These are phyloP conservation scores for Trypanosoma boissoni DNA, from an alignment of 208 protist species.

Conservation along the genomic window DNA sequence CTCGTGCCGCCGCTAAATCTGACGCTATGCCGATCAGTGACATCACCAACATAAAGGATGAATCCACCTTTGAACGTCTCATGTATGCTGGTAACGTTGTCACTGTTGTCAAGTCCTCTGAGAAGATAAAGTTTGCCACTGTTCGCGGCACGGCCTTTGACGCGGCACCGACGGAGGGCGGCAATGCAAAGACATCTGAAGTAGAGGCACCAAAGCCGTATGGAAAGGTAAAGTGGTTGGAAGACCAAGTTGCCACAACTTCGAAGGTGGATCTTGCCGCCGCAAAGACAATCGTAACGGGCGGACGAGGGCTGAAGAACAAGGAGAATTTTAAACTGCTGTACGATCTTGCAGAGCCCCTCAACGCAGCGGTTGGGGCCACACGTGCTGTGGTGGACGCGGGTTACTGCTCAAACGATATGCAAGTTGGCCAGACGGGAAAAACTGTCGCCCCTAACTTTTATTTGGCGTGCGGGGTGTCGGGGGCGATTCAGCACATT, in stretches of 20 bases:
- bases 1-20: conserved; percentile 89
- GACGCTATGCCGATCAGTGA: conserved; percentile 93
- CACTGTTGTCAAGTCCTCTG: conserved; percentile 88
- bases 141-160: conserved; percentile 92
- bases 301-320: conserved; percentile 96
- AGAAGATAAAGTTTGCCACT: conserved; percentile 94
- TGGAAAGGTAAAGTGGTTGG: conserved; percentile 53
- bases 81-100: conserved; percentile 99
- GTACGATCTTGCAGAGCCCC: conserved; percentile 92
- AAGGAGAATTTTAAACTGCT: conserved; percentile 98
- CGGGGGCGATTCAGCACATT: conserved; percentile 95
- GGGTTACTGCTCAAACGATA: conserved; percentile 90
- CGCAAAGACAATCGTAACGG: conserved; percentile 92
- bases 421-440: conserved; percentile 98
- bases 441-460: conserved; percentile 98
- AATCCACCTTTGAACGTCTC: conserved; percentile 94
- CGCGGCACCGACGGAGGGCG: conserved; percentile 44
- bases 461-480: conserved; percentile 97
- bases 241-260: conserved; percentile 38
- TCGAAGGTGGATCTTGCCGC: conserved; percentile 94
- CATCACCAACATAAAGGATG: conserved; percentile 86
- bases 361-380: conserved; percentile 95
- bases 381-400: conserved; percentile 97
- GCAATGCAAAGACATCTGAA: conserved; percentile 35
- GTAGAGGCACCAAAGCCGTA: conserved; percentile 31